phyloP scores from a whole-genome alignment of 805 yeast species.

The Debaryomyces prosopidis region DNA sequence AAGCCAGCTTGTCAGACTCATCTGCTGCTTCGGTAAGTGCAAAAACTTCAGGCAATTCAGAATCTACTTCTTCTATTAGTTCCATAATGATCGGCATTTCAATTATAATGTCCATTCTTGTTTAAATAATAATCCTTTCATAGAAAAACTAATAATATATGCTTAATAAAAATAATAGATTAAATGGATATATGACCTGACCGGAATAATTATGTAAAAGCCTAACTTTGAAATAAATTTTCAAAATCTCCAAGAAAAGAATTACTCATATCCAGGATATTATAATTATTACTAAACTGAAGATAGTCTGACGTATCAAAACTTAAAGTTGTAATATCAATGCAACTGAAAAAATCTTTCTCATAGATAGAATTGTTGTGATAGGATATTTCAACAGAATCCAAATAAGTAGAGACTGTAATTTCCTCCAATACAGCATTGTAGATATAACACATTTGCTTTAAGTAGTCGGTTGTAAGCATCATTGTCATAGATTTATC shows the following conservation, averaged over 20 bases:
- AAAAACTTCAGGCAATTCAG: background rate
- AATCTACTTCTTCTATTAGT: background rate
- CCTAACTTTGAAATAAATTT: no score
- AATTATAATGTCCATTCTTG: no score
- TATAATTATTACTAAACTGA: background rate
- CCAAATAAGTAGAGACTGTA: background rate
- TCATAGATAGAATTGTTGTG: background rate
- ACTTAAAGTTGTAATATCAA: background rate
- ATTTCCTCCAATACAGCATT: background rate
- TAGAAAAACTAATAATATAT: background rate
- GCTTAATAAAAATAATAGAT: background rate
- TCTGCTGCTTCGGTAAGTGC: conserved; percentile 2
- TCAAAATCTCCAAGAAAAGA: no score
- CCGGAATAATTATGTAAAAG: no score
- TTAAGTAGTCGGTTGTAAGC: background rate
- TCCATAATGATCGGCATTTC: no score
- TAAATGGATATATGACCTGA: no score
- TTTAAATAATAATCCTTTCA: no score
- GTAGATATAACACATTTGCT: background rate
- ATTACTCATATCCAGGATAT: no score
- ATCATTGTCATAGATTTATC: background rate
- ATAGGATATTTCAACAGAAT: background rate
- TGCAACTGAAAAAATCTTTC: background rate
- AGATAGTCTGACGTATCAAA: background rate
- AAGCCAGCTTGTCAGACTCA: background rate